A percentile compares a stretch with the other conserved stretches of the same genome.
Evolutionary conservation across 2,329 filamentous ascomycete species (phyloP).

Genomic region (Lizonia empirigonia): DNA sequence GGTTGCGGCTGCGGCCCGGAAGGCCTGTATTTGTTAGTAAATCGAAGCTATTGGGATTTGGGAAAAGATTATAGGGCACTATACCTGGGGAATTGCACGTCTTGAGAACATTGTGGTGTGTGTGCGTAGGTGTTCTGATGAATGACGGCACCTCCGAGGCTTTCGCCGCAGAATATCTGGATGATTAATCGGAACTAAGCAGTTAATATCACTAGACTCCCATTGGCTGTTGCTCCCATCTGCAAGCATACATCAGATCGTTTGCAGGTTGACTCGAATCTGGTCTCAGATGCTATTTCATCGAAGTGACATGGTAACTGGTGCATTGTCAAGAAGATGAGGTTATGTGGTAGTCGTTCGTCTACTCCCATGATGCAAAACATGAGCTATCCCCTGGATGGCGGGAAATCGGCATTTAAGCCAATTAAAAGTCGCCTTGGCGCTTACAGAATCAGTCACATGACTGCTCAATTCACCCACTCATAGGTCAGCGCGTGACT

Average conservation of each 20-base stretch:
- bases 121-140: conserved; percentile 19
- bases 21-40: conserved; percentile 32
- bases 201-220: conserved; percentile 19
- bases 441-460: too few relatives aligned
- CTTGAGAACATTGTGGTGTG: conserved; percentile 45
- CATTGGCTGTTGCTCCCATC: not conserved
- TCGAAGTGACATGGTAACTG: too few relatives aligned
- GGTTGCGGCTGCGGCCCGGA: conserved; percentile 44
- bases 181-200: conserved; percentile 30
- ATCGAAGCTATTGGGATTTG: not conserved
- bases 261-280: too few relatives aligned
- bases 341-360: not conserved
- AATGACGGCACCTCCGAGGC: conserved; percentile 28
- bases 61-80: not conserved
- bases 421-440: too few relatives aligned
- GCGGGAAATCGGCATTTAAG: too few relatives aligned
- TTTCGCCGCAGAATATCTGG: conserved; percentile 33
- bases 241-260: not conserved
- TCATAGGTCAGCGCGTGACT: too few relatives aligned
- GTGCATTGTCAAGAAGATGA: too few relatives aligned
- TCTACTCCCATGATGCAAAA: conserved; percentile 1
- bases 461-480: too few relatives aligned
- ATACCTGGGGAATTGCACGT: conserved; percentile 46
- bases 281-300: too few relatives aligned
- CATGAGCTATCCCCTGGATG: too few relatives aligned